Base-by-base conservation (phyloP, 176 grass and related monocot genomes). In the Tillandsia fasciculata region DNA sequence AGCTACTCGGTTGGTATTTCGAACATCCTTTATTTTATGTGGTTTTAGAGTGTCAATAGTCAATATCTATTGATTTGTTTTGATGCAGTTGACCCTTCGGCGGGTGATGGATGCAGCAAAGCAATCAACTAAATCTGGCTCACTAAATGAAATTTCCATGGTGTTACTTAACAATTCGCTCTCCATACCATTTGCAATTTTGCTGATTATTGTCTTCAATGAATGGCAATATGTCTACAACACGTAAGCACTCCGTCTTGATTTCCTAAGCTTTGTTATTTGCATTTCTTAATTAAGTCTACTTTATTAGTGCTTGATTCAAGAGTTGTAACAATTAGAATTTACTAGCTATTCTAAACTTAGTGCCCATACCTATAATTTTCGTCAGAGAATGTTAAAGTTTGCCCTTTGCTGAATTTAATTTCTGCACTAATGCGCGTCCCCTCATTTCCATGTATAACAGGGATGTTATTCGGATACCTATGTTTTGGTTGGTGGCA, bases 81-180 rank as follows among this genome's bases (percentile, higher is more conserved):
- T 42, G 33, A 7, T 42, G 33, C 33, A 96, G 87, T 71, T 96
- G 58, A 83, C 79, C 51, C 63, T 96, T 12, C 76, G 87, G 49
- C 77, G 72, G 12, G 61, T 88, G 65, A 96, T 96, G 87, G 87
- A 96, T 79, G 88, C 77, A 52, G 87, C 87, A 70, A 86, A 91
- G 77, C 91, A 86, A 64, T 88, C 74, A 54, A 96, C 87, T 29
- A 81, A 68, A 77, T 96, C 87, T 51, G 87, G 91, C 42, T 96
- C 91, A 17, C 79, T 96, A 15, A 96, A 91, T 71, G 87, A 96
- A 79, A 65, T 96, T 80, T 96, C 91, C 47, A 91, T 96, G 87
- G 91, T 91, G 68, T 79, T 96, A 77, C 87, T 96, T 61, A 96
- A 96, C 61, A 96, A 96, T 54, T 83, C 69, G 0, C 82, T 96